These are phyloP conservation scores for Ichthyophthirius multifiliis DNA, from an alignment of 169 alveolate genomes.

Conservation along the genomic window DNA sequence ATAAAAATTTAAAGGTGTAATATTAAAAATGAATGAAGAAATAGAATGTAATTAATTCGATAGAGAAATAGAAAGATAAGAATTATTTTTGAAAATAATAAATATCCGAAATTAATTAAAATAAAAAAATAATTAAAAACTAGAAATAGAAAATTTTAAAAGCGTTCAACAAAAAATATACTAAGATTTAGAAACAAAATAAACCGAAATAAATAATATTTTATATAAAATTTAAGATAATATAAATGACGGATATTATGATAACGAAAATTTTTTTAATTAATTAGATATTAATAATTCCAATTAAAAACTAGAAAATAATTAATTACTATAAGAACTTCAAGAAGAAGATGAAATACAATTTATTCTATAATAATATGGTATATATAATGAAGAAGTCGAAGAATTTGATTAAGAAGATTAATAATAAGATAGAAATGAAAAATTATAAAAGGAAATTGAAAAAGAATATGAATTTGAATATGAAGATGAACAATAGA, in stretches of 20 bases:
- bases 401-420: background rate
- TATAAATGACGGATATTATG: background rate
- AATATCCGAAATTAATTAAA: too few relatives aligned
- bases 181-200: too few relatives aligned
- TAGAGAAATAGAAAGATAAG: background rate
- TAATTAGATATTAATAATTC: background rate
- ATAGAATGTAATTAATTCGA: background rate
- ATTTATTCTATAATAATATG: background rate
- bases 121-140: too few relatives aligned
- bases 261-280: background rate
- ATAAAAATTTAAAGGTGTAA: background rate
- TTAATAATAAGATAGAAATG: background rate
- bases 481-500: background rate
- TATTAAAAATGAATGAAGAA: background rate
- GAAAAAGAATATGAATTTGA: background rate
- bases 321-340: background rate
- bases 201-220: background rate
- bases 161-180: too few relatives aligned
- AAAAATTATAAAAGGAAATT: background rate
- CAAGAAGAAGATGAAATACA: background rate
- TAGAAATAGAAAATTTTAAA: too few relatives aligned
- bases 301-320: background rate
- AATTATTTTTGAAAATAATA: too few relatives aligned
- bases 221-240: background rate
- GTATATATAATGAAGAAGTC: background rate